A percentile compares a stretch with the other conserved stretches of the same genome.
Conservation (phyloP, 345 rosid genomes). For the Camelina hispida region DNA sequence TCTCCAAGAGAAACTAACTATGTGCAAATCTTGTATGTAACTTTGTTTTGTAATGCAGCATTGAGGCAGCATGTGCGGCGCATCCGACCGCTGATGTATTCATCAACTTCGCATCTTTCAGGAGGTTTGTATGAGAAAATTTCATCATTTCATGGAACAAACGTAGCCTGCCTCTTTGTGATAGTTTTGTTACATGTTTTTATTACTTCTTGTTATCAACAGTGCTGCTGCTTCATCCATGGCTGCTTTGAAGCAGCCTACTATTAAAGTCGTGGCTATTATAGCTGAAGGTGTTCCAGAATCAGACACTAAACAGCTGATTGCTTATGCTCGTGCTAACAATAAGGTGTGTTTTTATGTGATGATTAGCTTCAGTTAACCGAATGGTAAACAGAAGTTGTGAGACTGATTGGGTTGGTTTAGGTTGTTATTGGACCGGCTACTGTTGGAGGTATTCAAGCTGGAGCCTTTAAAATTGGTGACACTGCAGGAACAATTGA, state of each 20-base stretch:
- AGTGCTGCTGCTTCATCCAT: conserved; percentile 86
- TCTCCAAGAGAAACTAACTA: not conserved
- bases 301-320: conserved; percentile 79
- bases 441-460: conserved; percentile 96
- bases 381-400: not conserved
- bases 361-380: conserved; percentile 12
- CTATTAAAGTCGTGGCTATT: conserved; percentile 85
- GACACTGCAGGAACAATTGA: conserved; percentile 99
- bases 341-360: conserved; percentile 59
- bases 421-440: conserved; percentile 96
- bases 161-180: conserved; percentile 10
- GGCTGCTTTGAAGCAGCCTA: conserved; percentile 93
- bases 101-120: conserved; percentile 93
- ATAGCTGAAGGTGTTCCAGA: conserved; percentile 98
- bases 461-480: conserved; percentile 94
- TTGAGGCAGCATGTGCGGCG: conserved; percentile 88
- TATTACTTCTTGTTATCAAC: not conserved
- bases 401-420: conserved; percentile 28
- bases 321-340: conserved; percentile 85
- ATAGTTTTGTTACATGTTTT: not conserved
- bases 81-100: conserved; percentile 99
- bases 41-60: conserved; percentile 54
- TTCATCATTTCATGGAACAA: not conserved
- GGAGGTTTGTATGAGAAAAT: conserved; percentile 59
- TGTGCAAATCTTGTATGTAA: not conserved